Conservation (phyloP, 129 eudicot genomes). For the Pseudognaphalium luteoalbum region DNA sequence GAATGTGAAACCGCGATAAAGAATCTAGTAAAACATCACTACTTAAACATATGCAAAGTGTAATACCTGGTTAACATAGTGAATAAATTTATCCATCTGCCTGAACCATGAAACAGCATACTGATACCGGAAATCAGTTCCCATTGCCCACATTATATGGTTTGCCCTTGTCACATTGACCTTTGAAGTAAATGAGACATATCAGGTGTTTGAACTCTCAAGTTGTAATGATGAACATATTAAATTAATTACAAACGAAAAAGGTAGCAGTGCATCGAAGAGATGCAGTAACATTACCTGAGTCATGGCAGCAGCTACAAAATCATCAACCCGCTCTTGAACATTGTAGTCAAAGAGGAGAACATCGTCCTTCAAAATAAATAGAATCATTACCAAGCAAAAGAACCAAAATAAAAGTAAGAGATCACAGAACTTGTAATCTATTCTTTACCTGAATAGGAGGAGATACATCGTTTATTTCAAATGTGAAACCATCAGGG, state of each 20-base stretch:
- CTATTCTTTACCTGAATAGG: slow-evolving; percentile 71
- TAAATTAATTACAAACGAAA: background rate
- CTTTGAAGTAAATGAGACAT: slow-evolving; percentile 34
- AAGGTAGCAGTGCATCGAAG: slow-evolving; percentile 3
- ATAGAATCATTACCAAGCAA: slow-evolving; percentile 19
- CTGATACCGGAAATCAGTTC: slow-evolving; percentile 94
- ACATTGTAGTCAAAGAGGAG: slow-evolving; percentile 89
- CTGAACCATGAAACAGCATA: slow-evolving; percentile 98
- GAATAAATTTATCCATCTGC: slow-evolving; percentile 96
- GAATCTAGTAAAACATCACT: background rate
- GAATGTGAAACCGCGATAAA: slow-evolving; percentile 10
- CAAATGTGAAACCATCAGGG: slow-evolving; percentile 93
- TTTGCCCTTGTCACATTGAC: slow-evolving; percentile 95
- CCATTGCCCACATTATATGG: slow-evolving; percentile 98
- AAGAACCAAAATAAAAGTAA: slow-evolving; percentile 18
- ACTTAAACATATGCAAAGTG: too few species aligned
- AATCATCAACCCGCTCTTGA: slow-evolving; percentile 85
- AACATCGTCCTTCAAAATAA: slow-evolving; percentile 58
- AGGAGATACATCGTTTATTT: slow-evolving; percentile 83
- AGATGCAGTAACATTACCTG: slow-evolving; percentile 49
- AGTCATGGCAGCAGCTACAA: slow-evolving; percentile 86
- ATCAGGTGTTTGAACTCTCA: background rate
- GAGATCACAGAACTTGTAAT: slow-evolving; percentile 16
- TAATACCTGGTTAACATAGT: slow-evolving; percentile 86
- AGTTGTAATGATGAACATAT: background rate